Evolutionary conservation across 495 filamentous ascomycete species (phyloP).

Genomic region (Chaetomium tenue): DNA sequence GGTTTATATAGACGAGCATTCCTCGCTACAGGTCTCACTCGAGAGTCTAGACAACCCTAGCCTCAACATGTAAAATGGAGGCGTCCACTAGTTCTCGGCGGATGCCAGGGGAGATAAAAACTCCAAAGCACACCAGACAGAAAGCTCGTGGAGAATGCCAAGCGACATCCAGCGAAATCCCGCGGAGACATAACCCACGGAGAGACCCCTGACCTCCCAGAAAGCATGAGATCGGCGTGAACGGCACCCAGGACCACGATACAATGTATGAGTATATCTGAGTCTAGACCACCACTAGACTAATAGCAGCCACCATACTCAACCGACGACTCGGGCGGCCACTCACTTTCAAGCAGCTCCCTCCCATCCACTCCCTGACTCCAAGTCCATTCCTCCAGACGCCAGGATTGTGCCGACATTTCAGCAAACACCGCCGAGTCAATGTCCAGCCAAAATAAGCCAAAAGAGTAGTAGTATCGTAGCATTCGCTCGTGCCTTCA

Average conservation of each 20-base stretch:
- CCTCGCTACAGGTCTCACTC: not conserved
- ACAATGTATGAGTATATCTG: not conserved
- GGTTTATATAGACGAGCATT: not conserved
- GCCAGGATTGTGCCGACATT: not conserved
- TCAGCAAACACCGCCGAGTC: constrained; percentile 3
- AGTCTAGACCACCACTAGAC: constrained; percentile 7
- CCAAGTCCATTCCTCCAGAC: constrained; percentile 1
- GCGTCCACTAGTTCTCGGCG: not conserved
- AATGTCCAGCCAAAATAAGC: constrained; percentile 9
- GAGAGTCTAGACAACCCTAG: constrained; percentile 1
- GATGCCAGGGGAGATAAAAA: not conserved
- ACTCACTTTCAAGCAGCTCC: constrained; percentile 16
- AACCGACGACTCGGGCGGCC: not conserved
- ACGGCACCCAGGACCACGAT: constrained; percentile 1
- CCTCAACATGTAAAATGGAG: not conserved
- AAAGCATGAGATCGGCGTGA: not conserved
- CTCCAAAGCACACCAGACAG: no score
- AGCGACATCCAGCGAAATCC: not conserved
- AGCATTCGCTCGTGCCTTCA: not conserved
- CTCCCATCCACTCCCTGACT: not conserved
- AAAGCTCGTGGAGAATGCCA: not conserved
- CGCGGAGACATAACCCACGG: not conserved
- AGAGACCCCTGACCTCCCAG: not conserved
- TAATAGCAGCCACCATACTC: constrained; percentile 3
- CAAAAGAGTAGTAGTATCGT: constrained; percentile 5